Percentiles rank a stretch among this genome's conserved stretches.
phyloP scores from a whole-genome alignment of 495 filamentous ascomycete species.

The Acidiella bohemica region DNA sequence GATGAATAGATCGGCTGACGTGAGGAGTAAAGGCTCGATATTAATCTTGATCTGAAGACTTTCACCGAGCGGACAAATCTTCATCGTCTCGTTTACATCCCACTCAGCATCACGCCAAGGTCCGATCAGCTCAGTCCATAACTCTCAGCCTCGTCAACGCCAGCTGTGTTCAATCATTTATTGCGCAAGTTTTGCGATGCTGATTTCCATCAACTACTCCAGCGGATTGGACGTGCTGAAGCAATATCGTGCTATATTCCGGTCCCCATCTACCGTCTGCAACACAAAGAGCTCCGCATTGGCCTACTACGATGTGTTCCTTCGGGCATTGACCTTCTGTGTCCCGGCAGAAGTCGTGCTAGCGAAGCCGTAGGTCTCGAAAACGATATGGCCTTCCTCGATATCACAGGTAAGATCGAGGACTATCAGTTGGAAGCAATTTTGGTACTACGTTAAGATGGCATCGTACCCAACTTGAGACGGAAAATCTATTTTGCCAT shows the following conservation, averaged over 20 bases:
- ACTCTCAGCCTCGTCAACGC: too few relatives aligned
- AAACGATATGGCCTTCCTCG: conserved; percentile 4
- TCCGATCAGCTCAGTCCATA: too few relatives aligned
- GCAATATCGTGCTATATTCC: conserved; percentile 18
- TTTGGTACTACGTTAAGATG: conserved; percentile 9
- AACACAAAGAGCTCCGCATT: conserved; percentile 17
- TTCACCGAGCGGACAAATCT: too few relatives aligned
- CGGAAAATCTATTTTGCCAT: conserved; percentile 10
- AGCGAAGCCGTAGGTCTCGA: conserved; percentile 14
- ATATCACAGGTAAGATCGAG: conserved; percentile 12
- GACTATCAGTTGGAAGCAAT: conserved; percentile 7
- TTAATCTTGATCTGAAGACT: too few relatives aligned
- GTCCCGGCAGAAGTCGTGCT: conserved; percentile 12
- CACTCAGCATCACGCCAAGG: too few relatives aligned
- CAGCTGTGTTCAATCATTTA: too few relatives aligned
- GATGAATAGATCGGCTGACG: too few relatives aligned
- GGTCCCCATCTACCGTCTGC: conserved; percentile 7
- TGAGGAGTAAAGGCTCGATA: too few relatives aligned
- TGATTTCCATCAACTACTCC: too few relatives aligned
- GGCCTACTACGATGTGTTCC: conserved; percentile 6
- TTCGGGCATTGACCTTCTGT: conserved; percentile 7
- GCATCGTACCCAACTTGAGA: conserved; percentile 6
- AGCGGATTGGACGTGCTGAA: conserved; percentile 7
- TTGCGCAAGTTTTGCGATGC: too few relatives aligned
- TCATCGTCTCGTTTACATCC: too few relatives aligned